Percentiles rank a stretch among this genome's conserved stretches.
These are phyloP conservation scores for Hysterangium stoloniferum DNA, from an alignment of 768 basidiomycete genomes.

Conservation along the genomic window DNA sequence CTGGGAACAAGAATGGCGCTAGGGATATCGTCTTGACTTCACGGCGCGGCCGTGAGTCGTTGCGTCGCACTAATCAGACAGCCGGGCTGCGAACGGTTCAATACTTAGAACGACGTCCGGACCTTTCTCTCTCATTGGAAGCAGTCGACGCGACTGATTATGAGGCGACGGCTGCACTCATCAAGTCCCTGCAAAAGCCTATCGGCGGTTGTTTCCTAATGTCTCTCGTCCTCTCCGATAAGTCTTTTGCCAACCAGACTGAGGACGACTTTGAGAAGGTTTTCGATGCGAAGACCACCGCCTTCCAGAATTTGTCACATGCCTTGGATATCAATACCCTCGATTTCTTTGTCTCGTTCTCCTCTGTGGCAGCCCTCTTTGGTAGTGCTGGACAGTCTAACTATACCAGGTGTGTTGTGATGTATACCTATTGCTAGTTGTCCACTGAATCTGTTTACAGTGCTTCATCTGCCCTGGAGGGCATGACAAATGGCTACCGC, in stretches of 20 bases:
- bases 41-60: slow-evolving; percentile 24
- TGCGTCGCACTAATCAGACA: slow-evolving; percentile 20
- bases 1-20: slow-evolving; percentile 26
- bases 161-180: slow-evolving; percentile 16
- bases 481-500: slow-evolving; percentile 16
- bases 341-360: slow-evolving; percentile 31
- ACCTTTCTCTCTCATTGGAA: slow-evolving; percentile 25
- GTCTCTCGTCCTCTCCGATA: slow-evolving; percentile 26
- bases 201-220: slow-evolving; percentile 29
- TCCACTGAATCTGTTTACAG: slow-evolving; percentile 14
- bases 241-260: slow-evolving; percentile 25
- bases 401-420: slow-evolving; percentile 26
- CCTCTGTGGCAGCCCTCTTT: slow-evolving; percentile 26
- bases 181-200: slow-evolving; percentile 18
- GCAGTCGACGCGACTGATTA: slow-evolving; percentile 25
- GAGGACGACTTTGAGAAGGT: slow-evolving; percentile 23
- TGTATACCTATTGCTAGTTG: background rate
- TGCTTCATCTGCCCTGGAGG: slow-evolving; percentile 28
- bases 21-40: slow-evolving; percentile 31
- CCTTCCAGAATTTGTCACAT: slow-evolving; percentile 21
- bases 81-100: slow-evolving; percentile 22
- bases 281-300: slow-evolving; percentile 24
- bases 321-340: slow-evolving; percentile 21
- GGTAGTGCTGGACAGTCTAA: slow-evolving; percentile 33
- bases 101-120: slow-evolving; percentile 23